phyloP scores from a whole-genome alignment of 441 rosid genomes.

The Pelargonium cotyledonis region DNA sequence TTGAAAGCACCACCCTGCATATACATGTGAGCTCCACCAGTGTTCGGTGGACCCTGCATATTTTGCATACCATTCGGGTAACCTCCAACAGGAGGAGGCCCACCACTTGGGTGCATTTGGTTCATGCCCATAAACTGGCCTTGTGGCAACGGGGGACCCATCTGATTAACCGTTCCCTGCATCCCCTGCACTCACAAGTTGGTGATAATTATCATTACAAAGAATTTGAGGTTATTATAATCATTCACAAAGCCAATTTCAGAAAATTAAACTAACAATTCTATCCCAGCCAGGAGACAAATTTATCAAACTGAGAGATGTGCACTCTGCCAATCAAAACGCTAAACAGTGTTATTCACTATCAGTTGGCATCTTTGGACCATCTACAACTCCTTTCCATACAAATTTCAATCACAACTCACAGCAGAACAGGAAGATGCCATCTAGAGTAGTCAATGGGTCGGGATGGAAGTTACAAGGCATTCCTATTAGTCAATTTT shows the following conservation, averaged over 20 bases:
- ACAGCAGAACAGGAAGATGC: neutral
- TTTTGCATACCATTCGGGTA: slow-evolving; percentile 60
- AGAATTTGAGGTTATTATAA: slow-evolving; percentile 4
- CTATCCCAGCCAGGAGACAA: no score
- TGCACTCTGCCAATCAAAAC: neutral
- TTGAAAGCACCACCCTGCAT: slow-evolving; percentile 68
- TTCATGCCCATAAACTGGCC: slow-evolving; percentile 85
- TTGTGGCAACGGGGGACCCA: slow-evolving; percentile 70
- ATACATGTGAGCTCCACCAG: slow-evolving; percentile 55
- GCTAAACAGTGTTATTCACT: no score
- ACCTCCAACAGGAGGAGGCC: slow-evolving; percentile 52
- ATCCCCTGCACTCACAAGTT: slow-evolving; percentile 43
- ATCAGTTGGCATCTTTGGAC: no score
- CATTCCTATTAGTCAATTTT: neutral
- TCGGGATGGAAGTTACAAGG: neutral
- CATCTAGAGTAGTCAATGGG: neutral
- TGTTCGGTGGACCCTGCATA: slow-evolving; percentile 71
- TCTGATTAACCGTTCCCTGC: slow-evolving; percentile 85
- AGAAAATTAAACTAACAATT: no score
- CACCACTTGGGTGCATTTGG: slow-evolving; percentile 50
- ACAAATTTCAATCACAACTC: neutral
- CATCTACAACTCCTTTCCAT: no score
- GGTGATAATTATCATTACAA: neutral
- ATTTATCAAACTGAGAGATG: neutral
- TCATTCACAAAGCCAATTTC: neutral